Evolutionary conservation across 2,329 filamentous ascomycete species (phyloP).

Genomic region (Fusarium verrucosum): DNA sequence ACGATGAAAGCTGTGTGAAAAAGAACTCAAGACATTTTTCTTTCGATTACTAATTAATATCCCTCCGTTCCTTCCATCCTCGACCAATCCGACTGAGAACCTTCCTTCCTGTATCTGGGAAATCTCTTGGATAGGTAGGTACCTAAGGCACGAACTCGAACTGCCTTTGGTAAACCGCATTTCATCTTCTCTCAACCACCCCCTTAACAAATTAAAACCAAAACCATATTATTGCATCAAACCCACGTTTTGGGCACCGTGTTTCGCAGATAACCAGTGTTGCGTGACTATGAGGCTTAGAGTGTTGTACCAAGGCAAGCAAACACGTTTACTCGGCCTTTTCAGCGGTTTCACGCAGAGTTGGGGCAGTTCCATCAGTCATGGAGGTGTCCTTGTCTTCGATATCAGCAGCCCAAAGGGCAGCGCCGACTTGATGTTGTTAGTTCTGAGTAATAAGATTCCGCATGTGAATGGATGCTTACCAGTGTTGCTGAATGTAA

Average conservation of each 20-base stretch:
- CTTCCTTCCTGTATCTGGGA: background rate
- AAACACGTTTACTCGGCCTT: constrained; percentile 55
- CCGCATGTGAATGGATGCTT: constrained; percentile 35
- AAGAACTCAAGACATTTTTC: constrained; percentile 4
- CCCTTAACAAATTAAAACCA: background rate
- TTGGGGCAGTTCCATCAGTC: constrained; percentile 61
- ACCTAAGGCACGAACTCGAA: background rate
- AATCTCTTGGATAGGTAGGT: background rate
- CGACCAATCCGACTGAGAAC: background rate
- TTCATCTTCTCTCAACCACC: background rate
- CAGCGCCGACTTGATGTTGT: constrained; percentile 74
- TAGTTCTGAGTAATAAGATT: background rate
- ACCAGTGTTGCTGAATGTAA: constrained; percentile 88
- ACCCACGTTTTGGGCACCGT: background rate
- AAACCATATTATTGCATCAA: background rate
- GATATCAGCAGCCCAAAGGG: constrained; percentile 92
- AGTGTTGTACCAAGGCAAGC: background rate
- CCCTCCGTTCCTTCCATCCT: background rate
- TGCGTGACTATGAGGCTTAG: constrained; percentile 5
- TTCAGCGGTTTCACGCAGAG: constrained; percentile 59
- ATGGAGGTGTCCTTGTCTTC: constrained; percentile 66
- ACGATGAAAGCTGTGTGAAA: background rate
- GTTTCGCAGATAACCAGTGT: constrained; percentile 7
- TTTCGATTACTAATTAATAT: background rate
- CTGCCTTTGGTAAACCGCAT: background rate